Conservation (phyloP, 805 yeast species). For the Scheffersomyces ergatensis region DNA sequence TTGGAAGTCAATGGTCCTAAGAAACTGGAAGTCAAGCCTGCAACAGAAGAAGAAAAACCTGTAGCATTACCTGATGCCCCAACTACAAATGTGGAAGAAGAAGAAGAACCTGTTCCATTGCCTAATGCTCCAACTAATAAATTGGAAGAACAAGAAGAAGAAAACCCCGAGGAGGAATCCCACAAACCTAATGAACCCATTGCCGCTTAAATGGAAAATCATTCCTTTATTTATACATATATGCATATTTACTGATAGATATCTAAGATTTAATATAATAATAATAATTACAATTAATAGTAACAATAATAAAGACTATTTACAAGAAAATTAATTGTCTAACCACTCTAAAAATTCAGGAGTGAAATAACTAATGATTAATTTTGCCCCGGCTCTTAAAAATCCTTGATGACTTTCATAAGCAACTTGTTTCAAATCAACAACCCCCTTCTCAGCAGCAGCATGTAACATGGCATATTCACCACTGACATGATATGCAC, state of each 20-base stretch:
- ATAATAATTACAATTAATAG: too few relatives aligned
- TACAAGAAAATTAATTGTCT: conserved; percentile 11
- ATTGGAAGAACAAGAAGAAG: conserved; percentile 12
- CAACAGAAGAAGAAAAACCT: background rate
- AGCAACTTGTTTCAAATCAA: conserved; percentile 77
- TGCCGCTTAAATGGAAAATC: conserved; percentile 11
- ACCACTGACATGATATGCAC: conserved; percentile 96
- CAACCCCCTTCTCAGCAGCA: conserved; percentile 93
- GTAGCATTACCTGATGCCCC: background rate
- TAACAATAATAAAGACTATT: too few relatives aligned
- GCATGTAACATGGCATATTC: conserved; percentile 98
- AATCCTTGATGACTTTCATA: conserved; percentile 90
- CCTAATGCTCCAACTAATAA: conserved; percentile 19
- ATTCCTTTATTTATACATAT: background rate
- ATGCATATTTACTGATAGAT: background rate
- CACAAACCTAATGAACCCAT: conserved; percentile 12
- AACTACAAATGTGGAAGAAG: background rate
- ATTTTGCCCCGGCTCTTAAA: conserved; percentile 92
- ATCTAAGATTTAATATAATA: too few relatives aligned
- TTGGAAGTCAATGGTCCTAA: conserved; percentile 32
- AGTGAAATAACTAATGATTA: conserved; percentile 88
- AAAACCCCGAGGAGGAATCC: conserved; percentile 13
- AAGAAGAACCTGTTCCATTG: too few relatives aligned
- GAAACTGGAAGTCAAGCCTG: conserved; percentile 1
- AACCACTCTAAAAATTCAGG: conserved; percentile 97